Percentiles rank a stretch among this genome's conserved stretches.
Conservation (phyloP, 306 rosid genomes). For the Trifolium fragiferum region DNA sequence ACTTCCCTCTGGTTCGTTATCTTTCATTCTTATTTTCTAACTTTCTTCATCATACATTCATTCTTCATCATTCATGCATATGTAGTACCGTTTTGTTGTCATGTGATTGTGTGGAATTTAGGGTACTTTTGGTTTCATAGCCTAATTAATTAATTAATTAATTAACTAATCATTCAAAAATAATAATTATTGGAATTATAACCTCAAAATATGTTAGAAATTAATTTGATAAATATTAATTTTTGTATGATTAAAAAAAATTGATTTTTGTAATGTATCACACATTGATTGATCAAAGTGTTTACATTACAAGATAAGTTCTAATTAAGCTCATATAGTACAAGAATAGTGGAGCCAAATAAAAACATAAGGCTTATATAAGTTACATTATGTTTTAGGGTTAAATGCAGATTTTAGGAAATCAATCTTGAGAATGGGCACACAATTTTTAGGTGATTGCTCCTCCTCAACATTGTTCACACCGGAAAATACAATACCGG, state of each 20-base stretch:
- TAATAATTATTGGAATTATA: neutral
- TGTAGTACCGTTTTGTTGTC: neutral
- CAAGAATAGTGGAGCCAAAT: neutral
- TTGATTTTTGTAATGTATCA: neutral
- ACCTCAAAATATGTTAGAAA: neutral
- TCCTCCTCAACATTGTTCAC: too few species aligned
- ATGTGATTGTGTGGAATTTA: neutral
- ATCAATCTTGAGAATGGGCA: neutral
- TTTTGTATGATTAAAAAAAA: too few species aligned
- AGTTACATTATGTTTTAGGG: neutral
- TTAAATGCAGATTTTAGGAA: slow-evolving; percentile 24
- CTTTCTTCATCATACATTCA: neutral
- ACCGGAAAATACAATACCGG: too few species aligned
- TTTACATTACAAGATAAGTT: neutral
- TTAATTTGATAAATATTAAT: neutral
- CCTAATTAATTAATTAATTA: neutral
- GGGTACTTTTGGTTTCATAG: neutral
- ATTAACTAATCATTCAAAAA: neutral
- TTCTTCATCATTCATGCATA: slow-evolving; percentile 3
- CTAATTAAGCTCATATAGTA: neutral
- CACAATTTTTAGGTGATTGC: too few species aligned
- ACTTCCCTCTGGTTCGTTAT: slow-evolving; percentile 15
- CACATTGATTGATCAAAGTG: neutral
- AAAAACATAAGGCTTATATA: neutral
- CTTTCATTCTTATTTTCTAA: neutral